Evolutionary conservation across 805 yeast genomes (phyloP).

Genomic region (Saccharomycopsis fodiens): DNA sequence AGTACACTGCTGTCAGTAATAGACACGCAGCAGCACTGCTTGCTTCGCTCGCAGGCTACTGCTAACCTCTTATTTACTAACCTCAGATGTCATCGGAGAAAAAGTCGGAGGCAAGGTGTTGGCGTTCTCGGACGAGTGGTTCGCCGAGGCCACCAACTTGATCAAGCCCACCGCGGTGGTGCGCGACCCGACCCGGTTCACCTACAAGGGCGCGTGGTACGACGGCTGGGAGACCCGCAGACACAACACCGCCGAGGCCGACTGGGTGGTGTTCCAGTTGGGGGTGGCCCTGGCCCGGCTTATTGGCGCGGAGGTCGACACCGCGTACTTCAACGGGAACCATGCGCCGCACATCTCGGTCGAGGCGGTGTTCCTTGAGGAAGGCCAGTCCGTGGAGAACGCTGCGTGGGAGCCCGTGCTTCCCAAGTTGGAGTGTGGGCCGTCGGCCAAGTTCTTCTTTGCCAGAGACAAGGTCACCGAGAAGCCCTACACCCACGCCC

Average conservation of each 20-base stretch:
- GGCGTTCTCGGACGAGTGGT: conserved; percentile 82
- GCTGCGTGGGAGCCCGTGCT: conserved; percentile 64
- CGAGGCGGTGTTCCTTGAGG: conserved; percentile 48
- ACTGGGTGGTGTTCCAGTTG: conserved; percentile 76
- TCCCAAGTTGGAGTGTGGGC: conserved; percentile 75
- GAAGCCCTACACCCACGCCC: conserved; percentile 64
- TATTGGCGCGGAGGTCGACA: conserved; percentile 83
- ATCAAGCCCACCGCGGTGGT: conserved; percentile 76
- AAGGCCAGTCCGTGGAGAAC: conserved; percentile 25
- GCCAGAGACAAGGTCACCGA: conserved; percentile 52
- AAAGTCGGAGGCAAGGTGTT: conserved; percentile 74
- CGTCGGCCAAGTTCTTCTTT: conserved; percentile 80
- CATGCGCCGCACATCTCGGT: conserved; percentile 89
- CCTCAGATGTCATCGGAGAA: conserved; percentile 67
- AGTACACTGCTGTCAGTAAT: too few species aligned
- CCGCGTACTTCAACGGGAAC: conserved; percentile 91
- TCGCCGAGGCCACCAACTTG: conserved; percentile 85
- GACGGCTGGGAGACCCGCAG: conserved; percentile 99
- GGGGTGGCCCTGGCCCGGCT: conserved; percentile 80
- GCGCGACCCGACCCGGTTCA: conserved; percentile 72
- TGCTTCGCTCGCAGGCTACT: too few species aligned
- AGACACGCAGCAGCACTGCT: too few species aligned
- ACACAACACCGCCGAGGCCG: conserved; percentile 78
- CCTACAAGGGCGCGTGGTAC: conserved; percentile 91
- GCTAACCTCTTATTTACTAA: too few species aligned